These are phyloP conservation scores for Fomitiporia mediterranea DNA, from an alignment of 1,284 basidiomycete genomes.

Conservation along the genomic window DNA sequence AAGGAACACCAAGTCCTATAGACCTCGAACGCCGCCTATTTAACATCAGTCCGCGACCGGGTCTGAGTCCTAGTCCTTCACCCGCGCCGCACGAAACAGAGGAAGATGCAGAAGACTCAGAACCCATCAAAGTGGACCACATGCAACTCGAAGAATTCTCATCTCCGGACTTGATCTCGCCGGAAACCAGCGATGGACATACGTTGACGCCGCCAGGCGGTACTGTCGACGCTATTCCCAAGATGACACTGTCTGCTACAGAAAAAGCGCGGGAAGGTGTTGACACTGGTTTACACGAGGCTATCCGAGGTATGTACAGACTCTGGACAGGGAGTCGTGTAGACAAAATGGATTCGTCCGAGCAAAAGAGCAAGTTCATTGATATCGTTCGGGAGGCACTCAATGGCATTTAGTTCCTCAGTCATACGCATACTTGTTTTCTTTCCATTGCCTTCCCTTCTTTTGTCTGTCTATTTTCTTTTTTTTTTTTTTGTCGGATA, in stretches of 20 bases:
- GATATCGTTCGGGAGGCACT: conserved; percentile 28
- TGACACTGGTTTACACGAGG: conserved; percentile 31
- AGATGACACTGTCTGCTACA: background rate
- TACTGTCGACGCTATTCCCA: background rate
- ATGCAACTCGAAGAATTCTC: background rate
- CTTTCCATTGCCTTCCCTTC: background rate
- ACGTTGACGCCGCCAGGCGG: conserved; percentile 21
- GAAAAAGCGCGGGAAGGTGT: conserved; percentile 10
- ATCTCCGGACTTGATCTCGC: background rate
- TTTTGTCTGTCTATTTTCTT: too few species aligned
- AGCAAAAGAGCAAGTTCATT: conserved; percentile 36
- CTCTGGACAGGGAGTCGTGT: conserved; percentile 40
- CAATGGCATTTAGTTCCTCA: background rate
- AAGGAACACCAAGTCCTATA: background rate
- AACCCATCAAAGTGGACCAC: background rate
- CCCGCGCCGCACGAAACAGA: conserved; percentile 1
- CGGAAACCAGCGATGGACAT: conserved; percentile 11
- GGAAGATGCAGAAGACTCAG: too few species aligned
- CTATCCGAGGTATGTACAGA: conserved; percentile 45
- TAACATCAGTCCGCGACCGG: conserved; percentile 13
- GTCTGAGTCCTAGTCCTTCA: conserved; percentile 4
- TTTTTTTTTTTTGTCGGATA: too few species aligned
- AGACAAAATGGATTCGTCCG: conserved; percentile 23
- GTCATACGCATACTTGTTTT: background rate
- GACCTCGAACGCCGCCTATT: conserved; percentile 12